These are phyloP conservation scores for Seiridium unicorne DNA, from an alignment of 2,329 filamentous ascomycete species.

Conservation along the genomic window DNA sequence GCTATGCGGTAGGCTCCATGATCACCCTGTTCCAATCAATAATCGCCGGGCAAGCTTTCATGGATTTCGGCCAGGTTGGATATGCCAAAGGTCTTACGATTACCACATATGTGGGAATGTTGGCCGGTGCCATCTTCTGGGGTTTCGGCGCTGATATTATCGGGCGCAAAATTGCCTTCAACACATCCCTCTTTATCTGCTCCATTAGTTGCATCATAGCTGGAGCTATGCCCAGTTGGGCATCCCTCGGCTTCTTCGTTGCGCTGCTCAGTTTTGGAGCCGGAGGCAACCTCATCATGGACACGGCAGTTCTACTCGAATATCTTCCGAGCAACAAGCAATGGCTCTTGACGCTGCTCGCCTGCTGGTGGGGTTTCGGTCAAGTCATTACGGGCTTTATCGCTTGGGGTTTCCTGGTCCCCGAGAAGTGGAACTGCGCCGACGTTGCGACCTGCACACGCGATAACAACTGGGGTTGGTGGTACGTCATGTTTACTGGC, in stretches of 20 bases:
- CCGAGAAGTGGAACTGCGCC: background rate
- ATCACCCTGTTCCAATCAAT: conserved; percentile 61
- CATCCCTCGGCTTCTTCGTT: conserved; percentile 61
- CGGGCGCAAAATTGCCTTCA: conserved; percentile 67
- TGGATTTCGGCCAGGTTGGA: conserved; percentile 52
- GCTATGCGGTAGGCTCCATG: conserved; percentile 56
- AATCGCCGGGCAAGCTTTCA: conserved; percentile 54
- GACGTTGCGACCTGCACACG: background rate
- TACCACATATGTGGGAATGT: conserved; percentile 50
- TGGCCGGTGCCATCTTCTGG: conserved; percentile 65
- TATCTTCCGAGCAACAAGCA: conserved; percentile 51
- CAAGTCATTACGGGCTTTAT: conserved; percentile 44
- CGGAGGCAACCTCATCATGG: conserved; percentile 62
- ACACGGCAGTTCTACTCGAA: conserved; percentile 51
- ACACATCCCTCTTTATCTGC: conserved; percentile 62
- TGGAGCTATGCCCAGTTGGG: conserved; percentile 66
- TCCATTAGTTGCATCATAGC: conserved; percentile 62
- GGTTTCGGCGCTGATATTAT: conserved; percentile 66
- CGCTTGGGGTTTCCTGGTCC: conserved; percentile 37
- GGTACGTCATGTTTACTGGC: conserved; percentile 45
- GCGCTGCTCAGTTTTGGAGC: conserved; percentile 61
- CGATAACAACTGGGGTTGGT: conserved; percentile 35
- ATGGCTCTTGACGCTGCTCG: conserved; percentile 64
- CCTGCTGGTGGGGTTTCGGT: conserved; percentile 51
- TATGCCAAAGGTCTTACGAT: conserved; percentile 59